Base-by-base conservation (phyloP, 192 early-diverging fungal species). In the Coemansia sp. region DNA sequence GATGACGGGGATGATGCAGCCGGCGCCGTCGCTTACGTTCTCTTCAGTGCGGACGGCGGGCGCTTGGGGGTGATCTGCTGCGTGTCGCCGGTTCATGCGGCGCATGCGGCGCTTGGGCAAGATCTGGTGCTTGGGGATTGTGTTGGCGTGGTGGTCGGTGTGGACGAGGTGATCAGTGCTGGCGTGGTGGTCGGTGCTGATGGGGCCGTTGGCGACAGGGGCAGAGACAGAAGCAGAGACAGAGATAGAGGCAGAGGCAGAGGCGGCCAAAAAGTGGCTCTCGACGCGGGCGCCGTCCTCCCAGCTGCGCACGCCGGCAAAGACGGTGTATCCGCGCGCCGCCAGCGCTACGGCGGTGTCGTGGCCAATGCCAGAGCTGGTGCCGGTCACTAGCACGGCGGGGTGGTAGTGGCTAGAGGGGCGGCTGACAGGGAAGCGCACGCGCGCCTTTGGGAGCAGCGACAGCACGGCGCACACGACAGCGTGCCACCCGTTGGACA, bases 341-440 rank as follows among this genome's bases (percentile, higher is more conserved):
- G 84, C 84, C 40, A 86, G 68, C 12, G 74, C 76, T 15, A 86
- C 56, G 4, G 84, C 84, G 0, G 74, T 62, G 62, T 86, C 84
- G 61, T 76, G 80, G 40, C 84, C 84, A 37, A 86, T 86, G 7
- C 84, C 84, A 1, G 77, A 75, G 67, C 77, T 80, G 20, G 80
- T 83, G 20, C 84, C 84, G 35, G 84, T 86, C 20, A 86, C 65
- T 19, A 86, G 66, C 6, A 86, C 72, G 4, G 73, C 84, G 2
- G 84, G 84, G 45, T 79, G 76, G 67, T 65, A 82, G 37, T 42
- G 62, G 11, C 36, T 45, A 3, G 38, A 19, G 0, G 84, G 84
- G 35, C 63, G 39, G 36, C 54, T 54, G 1, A 82, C 76, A 0
- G 70, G 67, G 53, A 70, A 85, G 35, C 38, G 35, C 3, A 76